Evolutionary conservation across 495 filamentous ascomycete genomes (phyloP), one percentile per base, ranked within the genome.

Genomic region (Arthonia radiata): DNA sequence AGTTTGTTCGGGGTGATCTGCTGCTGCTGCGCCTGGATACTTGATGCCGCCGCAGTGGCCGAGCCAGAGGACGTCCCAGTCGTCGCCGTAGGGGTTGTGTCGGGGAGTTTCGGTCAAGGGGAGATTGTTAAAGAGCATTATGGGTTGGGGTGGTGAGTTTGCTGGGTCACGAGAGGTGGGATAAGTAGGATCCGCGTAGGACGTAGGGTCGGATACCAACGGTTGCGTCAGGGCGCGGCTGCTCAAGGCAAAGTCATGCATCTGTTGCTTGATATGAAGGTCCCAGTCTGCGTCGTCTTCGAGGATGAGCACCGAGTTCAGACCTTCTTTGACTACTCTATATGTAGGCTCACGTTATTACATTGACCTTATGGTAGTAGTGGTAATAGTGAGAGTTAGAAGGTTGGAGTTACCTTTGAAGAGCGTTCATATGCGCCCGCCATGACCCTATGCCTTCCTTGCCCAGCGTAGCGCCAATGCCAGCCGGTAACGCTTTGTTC

Each of bases 241-340:
- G 8, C 48, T 42, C 8, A 50, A 32, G 0, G 59, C 58, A 21
- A 61, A 61, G 29, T 48, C 41, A 29, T 37, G 34, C 9, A 68
- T 44, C 31, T 67, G 63, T 6, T 43, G 36, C 16, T 53, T 50
- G 26, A 68, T 41, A 15, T 40, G 39, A 12, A 64, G 43, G 24
- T 65, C 59, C 61, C 62, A 67, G 37, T 66, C 62, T 10, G 52
- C 50, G 25, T 66, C 62, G 28, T 67, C 62, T 38, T 67, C 62
- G 23, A 67, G 26, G 3, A 66, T 54, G 8, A 67, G 31, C n/a
- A 60, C 60, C 0, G 54, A 53, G 0, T 47, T 38, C n/a, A 60
- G 38, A 6, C 38, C 35, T 17, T 56, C 44, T 11, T 52, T 38
- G 18, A 64, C 44, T 3, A 66, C 48, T 1, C 45, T 44, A 21